Evolutionary conservation across 352 stramenopile genomes (phyloP), one percentile per base, ranked within the genome.

Genomic region (Phytophthora fragariaefolia): DNA sequence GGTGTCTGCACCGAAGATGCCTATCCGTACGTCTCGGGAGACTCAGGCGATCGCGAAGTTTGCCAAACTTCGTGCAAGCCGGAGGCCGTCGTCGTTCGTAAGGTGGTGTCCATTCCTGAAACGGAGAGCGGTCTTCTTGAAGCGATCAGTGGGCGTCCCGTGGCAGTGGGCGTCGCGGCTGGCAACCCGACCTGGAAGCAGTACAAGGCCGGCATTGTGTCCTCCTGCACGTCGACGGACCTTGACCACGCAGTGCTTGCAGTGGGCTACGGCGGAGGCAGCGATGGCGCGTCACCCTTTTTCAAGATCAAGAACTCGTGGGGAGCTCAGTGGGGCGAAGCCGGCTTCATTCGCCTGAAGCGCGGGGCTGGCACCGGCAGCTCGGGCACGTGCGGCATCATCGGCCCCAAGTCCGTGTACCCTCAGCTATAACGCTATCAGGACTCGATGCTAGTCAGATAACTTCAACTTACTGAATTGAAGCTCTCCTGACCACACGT

Each of bases 261-360:
- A 5, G 96, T 99, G 15, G 97, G 97, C n/a, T 99, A 98, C 73
- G 89, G 87, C 38, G 43, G 43, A 49, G 54, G 36, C 36, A 74
- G 38, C 5, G 71, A 71, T 7, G 63, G 42, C 51, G 54, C 63
- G n/a, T 54, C 73, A 43, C 70, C 67, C 20, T 88, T 73, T 71
- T 99, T 97, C 89, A 98, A 98, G 76, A 94, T 99, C 46, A 98
- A 98, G 69, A 99, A 99, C 79, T 98, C 96, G 57, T 99, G 97
- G 97, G 96, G 97, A 49, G 71, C 82, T 6, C 64, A 68, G 24
- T 99, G 96, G 96, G 97, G 97, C 53, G 91, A 98, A 58, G 74
- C 77, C 18, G 97, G 97, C 58, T 99, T 94, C 86, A 98, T 99
- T 47, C 86, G 87, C 20, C 82, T 99, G 9, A 85, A 96, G 32